Evolutionary conservation across 116 monocot genomes (phyloP), one percentile per base, ranked within the genome.

Genomic region (Papilionanthe hybrid): DNA sequence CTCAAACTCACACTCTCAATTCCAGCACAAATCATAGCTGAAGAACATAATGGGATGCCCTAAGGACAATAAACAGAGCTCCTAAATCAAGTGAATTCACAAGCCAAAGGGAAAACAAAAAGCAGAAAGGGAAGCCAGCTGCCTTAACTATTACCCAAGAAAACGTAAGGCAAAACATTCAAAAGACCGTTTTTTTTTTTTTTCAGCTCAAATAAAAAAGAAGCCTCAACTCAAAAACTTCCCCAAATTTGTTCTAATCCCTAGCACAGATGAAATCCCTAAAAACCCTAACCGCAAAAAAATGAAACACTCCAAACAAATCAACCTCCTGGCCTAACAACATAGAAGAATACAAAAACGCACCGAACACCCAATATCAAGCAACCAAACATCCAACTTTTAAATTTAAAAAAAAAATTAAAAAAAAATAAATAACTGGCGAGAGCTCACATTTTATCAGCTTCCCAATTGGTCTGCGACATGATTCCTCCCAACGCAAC

Each of bases 391-490:
- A 29, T 4, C 12, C 13, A 18, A 69, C 15, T 60, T 12, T 20
- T 20, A 72, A 42, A 48, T 10, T n/a, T n/a, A 76, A 76, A 37
- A 27, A 25, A 48, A 75, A 48, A 48, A n/a, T n/a, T n/a, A n/a
- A n/a, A n/a, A n/a, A 7, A 25, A 8, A 69, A 69, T 12, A 57
- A 57, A 57, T 18, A 45, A 5, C 19, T 32, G 32, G 30, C 37
- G 60, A 29, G n/a, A 23, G 37, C 78, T 78, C 58, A 78, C 78
- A 78, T 78, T 58, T 78, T 78, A 78, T 78, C 78, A n/a, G 78
- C 78, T 60, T 78, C 78, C 78, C 78, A 78, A 28, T 78, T 78
- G 42, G 56, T 78, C 78, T 78, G 78, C 17, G 78, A 78, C 78
- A 78, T 78, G 37, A 41, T 60, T 78, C 58, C 41, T 22, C 73